These are phyloP conservation scores for Gracilariopsis chorda DNA, from an alignment of 23 red algal genomes.

Conservation along the genomic window DNA sequence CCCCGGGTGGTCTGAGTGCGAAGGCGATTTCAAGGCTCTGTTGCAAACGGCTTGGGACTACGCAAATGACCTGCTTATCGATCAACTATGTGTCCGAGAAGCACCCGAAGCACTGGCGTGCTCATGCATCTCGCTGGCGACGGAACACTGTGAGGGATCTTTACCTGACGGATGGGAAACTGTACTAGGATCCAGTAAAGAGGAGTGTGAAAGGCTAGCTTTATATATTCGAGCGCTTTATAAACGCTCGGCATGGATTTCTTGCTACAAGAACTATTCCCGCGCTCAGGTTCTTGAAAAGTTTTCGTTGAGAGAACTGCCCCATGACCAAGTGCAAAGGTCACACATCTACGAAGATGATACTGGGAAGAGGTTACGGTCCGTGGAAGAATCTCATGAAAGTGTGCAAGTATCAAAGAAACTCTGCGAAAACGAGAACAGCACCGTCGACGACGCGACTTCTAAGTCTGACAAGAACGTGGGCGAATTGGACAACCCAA, in stretches of 20 bases:
- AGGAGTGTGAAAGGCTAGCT: constrained; percentile 21
- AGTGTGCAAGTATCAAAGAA: too few species aligned
- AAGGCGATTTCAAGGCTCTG: constrained; percentile 1
- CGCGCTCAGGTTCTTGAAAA: not conserved
- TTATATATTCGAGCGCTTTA: not conserved
- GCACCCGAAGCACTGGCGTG: constrained; percentile 35
- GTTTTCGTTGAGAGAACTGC: not conserved
- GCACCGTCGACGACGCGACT: too few species aligned
- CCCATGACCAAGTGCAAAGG: not conserved
- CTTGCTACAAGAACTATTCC: not conserved
- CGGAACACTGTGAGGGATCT: not conserved
- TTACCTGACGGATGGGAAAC: constrained; percentile 29
- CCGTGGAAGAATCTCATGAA: too few species aligned
- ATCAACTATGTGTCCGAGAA: constrained; percentile 22
- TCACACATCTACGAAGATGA: too few species aligned
- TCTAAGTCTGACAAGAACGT: too few species aligned
- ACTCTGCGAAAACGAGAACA: too few species aligned
- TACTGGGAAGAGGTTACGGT: too few species aligned
- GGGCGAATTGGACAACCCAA: too few species aligned
- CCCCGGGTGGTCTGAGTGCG: constrained; percentile 4
- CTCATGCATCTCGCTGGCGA: constrained; percentile 49
- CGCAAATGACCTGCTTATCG: constrained; percentile 40
- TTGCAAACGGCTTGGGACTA: constrained; percentile 43
- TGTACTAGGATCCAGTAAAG: constrained; percentile 10
- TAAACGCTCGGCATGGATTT: not conserved